Percentiles rank a stretch among this genome's conserved stretches.
These are phyloP conservation scores for Carex littledalei DNA, from an alignment of 176 grass and related monocot genomes.

Conservation along the genomic window DNA sequence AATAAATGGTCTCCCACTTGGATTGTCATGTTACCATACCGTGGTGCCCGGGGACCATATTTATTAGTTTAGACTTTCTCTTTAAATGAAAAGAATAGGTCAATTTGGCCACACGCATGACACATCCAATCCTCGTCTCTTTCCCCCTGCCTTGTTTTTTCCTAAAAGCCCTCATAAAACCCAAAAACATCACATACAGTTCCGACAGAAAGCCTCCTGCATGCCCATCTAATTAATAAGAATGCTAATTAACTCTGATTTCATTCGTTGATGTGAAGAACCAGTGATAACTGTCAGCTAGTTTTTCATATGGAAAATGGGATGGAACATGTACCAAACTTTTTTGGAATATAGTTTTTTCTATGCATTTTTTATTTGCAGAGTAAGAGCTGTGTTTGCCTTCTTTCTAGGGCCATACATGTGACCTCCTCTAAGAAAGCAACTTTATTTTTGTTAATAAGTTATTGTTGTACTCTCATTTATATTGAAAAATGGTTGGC, in stretches of 20 bases:
- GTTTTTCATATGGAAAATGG: background rate
- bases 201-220: background rate
- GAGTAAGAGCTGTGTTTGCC: background rate
- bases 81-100: background rate
- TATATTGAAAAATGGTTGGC: slow-evolving; percentile 1
- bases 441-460: background rate
- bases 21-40: background rate
- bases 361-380: background rate
- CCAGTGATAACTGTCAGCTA: background rate
- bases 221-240: background rate
- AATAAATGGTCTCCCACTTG: background rate
- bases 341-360: background rate
- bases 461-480: background rate
- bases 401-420: background rate
- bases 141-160: background rate
- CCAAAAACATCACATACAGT: background rate
- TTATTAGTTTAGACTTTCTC: slow-evolving; percentile 14
- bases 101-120: background rate
- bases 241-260: background rate
- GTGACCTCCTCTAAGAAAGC: background rate
- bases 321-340: background rate
- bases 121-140: background rate
- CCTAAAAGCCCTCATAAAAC: background rate
- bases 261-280: background rate
- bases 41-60: background rate